Evolutionary conservation across 805 yeast species (phyloP), one percentile per base, ranked within the genome.

Genomic region (Brettanomyces sp.): DNA sequence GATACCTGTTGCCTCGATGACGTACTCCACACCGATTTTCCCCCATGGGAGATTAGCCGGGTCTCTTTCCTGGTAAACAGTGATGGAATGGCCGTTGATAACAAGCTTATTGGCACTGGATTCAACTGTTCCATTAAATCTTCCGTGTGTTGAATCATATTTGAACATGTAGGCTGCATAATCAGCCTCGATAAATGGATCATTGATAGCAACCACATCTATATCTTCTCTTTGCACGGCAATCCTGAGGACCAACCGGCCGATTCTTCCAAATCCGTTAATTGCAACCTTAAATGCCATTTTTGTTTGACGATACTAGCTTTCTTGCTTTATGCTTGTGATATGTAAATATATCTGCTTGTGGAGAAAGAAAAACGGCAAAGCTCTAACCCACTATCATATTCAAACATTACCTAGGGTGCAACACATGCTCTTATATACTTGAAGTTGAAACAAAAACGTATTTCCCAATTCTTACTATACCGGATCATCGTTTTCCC

Each of bases 141-240:
- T 74, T 63, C 95, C 95, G 76, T 87, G 96, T 56, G 95, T 87
- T 50, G 95, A 85, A 71, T 87, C 96, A 73, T 86, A 87, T 77
- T 87, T 87, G 85, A 87, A 86, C 88, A 87, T 80, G 79, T 87
- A 87, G 54, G 95, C 85, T 62, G 95, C 95, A 71, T 87, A 87
- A 57, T 87, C 95, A 50, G 93, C 77, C 52, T 80, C 79, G 61
- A 87, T 88, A 77, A 85, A 87, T 52, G 96, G 96, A 69, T 87
- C 93, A 69, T 88, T 88, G 77, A 88, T 73, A 56, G 95, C 95
- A 54, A 85, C 86, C 54, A 88, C 83, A 60, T 84, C 77, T 62
- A 88, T 82, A 70, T 82, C 89, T 48, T 73, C 67, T 78, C 87
- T 79, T 50, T 67, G 55, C 54, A 86, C 70, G 52, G 95, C 95